Evolutionary conservation across 768 basidiomycete genomes (phyloP), one percentile per base, ranked within the genome.

Genomic region (Rhizopogon roseolus): DNA sequence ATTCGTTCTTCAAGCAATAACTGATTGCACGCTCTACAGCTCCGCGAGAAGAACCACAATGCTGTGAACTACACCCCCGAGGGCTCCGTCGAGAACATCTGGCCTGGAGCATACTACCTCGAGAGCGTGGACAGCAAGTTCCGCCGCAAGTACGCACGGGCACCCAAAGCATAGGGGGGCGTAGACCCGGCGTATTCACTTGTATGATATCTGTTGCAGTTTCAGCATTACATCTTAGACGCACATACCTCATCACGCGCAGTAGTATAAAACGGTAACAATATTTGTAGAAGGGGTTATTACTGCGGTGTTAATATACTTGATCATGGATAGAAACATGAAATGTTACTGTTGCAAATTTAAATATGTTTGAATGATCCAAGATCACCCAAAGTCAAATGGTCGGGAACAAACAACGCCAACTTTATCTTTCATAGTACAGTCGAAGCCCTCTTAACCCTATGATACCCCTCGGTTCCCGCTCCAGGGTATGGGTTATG

Each of bases 41-140:
- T 98, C 49, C 91, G 96, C 40, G 96, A 98, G 76, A 86, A 90
- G 74, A 96, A 95, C 79, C 94, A 98, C 80, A 96, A 95, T 63
- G 84, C 91, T 14, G 83, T 79, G 25, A 77, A 84, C 61, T 99
- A 90, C 76, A 81, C 81, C 3, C 97, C 97, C 11, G 78, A 82
- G 49, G 97, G 97, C 43, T 85, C 84, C 22, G 70, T 94, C 54
- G 90, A 94, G 57, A 88, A 97, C 80, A 88, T 99, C 70, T 94
- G 92, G 90, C 86, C 90, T 4, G 94, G 94, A 42, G 77, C 88
- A 17, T 98, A 88, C 77, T 98, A 98, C 80, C 88, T 99, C 60
- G 86, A 87, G 58, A 81, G 78, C 66, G 86, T 96, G 63, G 97
- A 98, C 73, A 74, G 78, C 63, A 94, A 94, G 73, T 94, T 86